Evolutionary conservation across 495 filamentous ascomycete genomes (phyloP).

Genomic region (Penicillium bovifimosum): DNA sequence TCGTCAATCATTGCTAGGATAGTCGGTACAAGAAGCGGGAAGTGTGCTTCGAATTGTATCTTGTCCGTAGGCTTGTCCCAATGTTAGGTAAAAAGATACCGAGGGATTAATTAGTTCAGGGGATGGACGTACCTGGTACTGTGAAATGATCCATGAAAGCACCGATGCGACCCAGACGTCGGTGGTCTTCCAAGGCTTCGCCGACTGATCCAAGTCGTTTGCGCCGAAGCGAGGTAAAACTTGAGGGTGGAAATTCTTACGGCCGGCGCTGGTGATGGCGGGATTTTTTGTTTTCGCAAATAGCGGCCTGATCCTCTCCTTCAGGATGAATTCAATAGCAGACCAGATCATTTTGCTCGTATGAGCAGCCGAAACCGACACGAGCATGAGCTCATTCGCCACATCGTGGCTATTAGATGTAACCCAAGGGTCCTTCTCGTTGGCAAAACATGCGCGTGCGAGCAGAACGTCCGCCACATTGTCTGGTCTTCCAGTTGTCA

Average conservation of each 20-base stretch:
- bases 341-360: constrained; percentile 28
- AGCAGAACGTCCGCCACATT: constrained; percentile 24
- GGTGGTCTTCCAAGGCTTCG: constrained; percentile 70
- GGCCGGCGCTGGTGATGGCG: constrained; percentile 55
- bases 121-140: constrained; percentile 29
- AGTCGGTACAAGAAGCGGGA: constrained; percentile 79
- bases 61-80: constrained; percentile 22
- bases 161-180: constrained; percentile 57
- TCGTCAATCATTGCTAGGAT: constrained; percentile 78
- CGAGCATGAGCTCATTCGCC: constrained; percentile 38
- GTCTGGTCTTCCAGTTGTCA: constrained; percentile 15
- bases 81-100: constrained; percentile 5
- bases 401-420: constrained; percentile 22
- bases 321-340: constrained; percentile 53
- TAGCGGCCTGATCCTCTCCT: constrained; percentile 53
- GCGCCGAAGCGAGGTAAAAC: constrained; percentile 37
- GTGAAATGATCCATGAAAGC: constrained; percentile 58
- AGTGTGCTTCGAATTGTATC: constrained; percentile 47
- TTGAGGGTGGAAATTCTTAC: constrained; percentile 52
- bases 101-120: neutral
- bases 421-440: constrained; percentile 50
- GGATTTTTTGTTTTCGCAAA: constrained; percentile 62
- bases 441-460: constrained; percentile 44
- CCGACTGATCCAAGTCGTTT: constrained; percentile 42
- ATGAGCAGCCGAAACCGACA: constrained; percentile 22